Percentiles rank a stretch among this genome's conserved stretches.
phyloP scores from a whole-genome alignment of 306 rosid species.

The Hylodesmum podocarpum region DNA sequence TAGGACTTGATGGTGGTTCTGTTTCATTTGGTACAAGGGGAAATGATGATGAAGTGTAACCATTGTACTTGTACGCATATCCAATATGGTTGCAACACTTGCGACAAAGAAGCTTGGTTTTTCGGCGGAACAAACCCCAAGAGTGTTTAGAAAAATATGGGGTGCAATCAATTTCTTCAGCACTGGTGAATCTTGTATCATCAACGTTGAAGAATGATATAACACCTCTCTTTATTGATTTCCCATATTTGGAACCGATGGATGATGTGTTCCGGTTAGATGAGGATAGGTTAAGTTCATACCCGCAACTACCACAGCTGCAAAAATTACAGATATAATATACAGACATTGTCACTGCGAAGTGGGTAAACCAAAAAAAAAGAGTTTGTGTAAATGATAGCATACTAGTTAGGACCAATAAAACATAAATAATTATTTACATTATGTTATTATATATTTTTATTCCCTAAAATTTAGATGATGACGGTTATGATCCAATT shows the following conservation, averaged over 20 bases:
- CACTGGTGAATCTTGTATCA: constrained; percentile 71
- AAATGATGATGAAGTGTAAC: constrained; percentile 35
- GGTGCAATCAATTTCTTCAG: constrained; percentile 67
- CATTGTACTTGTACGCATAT: constrained; percentile 46
- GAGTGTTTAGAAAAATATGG: constrained; percentile 72
- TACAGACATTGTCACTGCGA: not conserved
- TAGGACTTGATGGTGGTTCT: constrained; percentile 43
- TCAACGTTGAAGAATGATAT: constrained; percentile 80
- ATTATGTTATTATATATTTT: too few species aligned
- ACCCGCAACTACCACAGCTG: constrained; percentile 93
- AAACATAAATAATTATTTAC: too few species aligned
- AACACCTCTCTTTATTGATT: constrained; percentile 80
- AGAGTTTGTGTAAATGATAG: too few species aligned
- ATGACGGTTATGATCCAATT: too few species aligned
- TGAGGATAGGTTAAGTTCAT: constrained; percentile 80
- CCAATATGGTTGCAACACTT: constrained; percentile 82
- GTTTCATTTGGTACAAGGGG: constrained; percentile 45
- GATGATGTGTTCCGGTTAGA: constrained; percentile 63
- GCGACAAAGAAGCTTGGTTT: constrained; percentile 83
- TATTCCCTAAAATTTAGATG: too few species aligned
- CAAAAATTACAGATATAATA: not conserved
- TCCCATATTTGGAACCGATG: constrained; percentile 81
- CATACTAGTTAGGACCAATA: too few species aligned
- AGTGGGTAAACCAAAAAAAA: too few species aligned
- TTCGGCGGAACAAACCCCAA: constrained; percentile 72